Evolutionary conservation across 352 stramenopile species (phyloP).

Genomic region (Globisporangium nodosum): DNA sequence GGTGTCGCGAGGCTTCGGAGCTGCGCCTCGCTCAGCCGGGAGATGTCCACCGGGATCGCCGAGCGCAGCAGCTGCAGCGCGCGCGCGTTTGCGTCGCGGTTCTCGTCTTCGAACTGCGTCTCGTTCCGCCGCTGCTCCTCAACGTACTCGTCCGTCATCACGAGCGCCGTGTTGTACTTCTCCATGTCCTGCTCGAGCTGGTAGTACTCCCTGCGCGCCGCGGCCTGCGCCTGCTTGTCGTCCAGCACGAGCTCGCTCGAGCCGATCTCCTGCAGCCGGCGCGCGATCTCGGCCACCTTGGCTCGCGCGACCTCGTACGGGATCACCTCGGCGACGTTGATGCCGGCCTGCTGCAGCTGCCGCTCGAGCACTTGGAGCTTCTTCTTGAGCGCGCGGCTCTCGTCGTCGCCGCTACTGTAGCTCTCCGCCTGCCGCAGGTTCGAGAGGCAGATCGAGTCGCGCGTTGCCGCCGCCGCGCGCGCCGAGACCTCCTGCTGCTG

Average conservation of each 20-base stretch:
- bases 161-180: conserved; percentile 86
- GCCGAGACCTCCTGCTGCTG: conserved; percentile 49
- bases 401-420: conserved; percentile 26
- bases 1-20: conserved; percentile 48
- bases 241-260: conserved; percentile 52
- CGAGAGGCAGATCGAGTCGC: conserved; percentile 54
- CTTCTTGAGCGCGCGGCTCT: conserved; percentile 50
- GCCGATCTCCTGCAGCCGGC: conserved; percentile 81
- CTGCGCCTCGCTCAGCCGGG: conserved; percentile 70
- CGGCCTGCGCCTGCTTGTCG: conserved; percentile 35
- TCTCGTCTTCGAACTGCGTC: conserved; percentile 64
- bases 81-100: conserved; percentile 39
- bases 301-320: conserved; percentile 79
- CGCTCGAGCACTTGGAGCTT: conserved; percentile 70
- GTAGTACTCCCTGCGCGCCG: conserved; percentile 81
- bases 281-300: conserved; percentile 75
- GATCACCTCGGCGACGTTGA: conserved; percentile 86
- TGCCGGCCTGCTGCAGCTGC: conserved; percentile 66
- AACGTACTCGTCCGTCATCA: conserved; percentile 88
- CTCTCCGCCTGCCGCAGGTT: conserved; percentile 37
- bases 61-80: conserved; percentile 56
- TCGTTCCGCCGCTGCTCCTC: conserved; percentile 67
- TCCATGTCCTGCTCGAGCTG: conserved; percentile 89
- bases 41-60: conserved; percentile 79
- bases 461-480: conserved; percentile 34